Percentiles rank a stretch among this genome's conserved stretches.
These are phyloP conservation scores for Edaphochlamys debaryana DNA, from an alignment of 139 green algal genomes.

Conservation along the genomic window DNA sequence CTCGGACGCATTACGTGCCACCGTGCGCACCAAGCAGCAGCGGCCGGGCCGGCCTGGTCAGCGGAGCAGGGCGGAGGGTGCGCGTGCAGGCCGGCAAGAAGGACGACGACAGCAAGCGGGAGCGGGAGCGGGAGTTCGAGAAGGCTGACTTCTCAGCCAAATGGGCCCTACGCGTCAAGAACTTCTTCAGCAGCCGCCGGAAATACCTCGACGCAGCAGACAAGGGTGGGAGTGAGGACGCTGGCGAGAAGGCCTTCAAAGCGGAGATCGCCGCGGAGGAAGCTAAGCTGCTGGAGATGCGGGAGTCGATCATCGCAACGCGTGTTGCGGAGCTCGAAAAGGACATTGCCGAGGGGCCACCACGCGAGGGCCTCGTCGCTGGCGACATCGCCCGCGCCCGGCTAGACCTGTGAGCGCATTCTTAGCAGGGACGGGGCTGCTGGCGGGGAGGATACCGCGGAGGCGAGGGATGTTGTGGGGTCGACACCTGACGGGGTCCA, in stretches of 20 bases:
- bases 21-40: conserved; percentile 10
- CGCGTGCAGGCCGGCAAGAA: conserved; percentile 2
- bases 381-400: conserved; percentile 19
- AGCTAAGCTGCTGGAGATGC: conserved; percentile 4
- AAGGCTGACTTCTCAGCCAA: conserved; percentile 68
- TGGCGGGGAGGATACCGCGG: neutral
- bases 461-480: too few species aligned
- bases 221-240: conserved; percentile 3
- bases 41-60: neutral
- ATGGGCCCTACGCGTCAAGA: conserved; percentile 58
- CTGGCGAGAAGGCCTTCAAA: neutral
- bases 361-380: conserved; percentile 5
- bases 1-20: neutral
- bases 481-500: too few species aligned
- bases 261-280: conserved; percentile 7
- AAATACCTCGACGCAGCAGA: conserved; percentile 50
- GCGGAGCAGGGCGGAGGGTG: neutral
- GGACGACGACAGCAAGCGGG: neutral
- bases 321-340: conserved; percentile 27
- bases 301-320: conserved; percentile 27
- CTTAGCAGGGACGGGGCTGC: neutral
- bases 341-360: conserved; percentile 5
- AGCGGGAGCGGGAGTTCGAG: neutral
- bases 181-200: conserved; percentile 60
- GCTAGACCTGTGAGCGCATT: conserved; percentile 19